These are phyloP conservation scores for Clathrospora elynae DNA, from an alignment of 2,329 filamentous ascomycete species.

Conservation along the genomic window DNA sequence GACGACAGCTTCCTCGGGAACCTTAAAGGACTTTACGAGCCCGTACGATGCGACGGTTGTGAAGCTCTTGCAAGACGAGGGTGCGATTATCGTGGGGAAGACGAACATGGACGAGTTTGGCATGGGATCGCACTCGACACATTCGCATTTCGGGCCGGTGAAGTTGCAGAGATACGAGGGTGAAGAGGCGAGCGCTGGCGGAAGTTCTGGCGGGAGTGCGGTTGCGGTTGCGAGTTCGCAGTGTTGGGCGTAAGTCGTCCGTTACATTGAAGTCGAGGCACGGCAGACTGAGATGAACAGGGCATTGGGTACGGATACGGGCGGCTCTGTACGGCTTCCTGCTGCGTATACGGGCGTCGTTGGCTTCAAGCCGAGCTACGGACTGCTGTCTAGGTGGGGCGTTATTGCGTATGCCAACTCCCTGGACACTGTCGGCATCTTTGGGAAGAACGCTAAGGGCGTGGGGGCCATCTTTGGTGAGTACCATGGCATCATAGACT, in stretches of 20 bases:
- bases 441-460: constrained; percentile 63
- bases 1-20: constrained; percentile 83
- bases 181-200: constrained; percentile 46
- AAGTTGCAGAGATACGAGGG: constrained; percentile 51
- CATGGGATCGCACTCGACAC: constrained; percentile 82
- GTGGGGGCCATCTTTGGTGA: constrained; percentile 52
- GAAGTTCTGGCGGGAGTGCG: constrained; percentile 90
- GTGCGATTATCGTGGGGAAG: constrained; percentile 72
- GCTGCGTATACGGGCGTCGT: constrained; percentile 83
- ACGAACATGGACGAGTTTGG: constrained; percentile 96
- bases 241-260: constrained; percentile 59
- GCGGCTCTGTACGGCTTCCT: constrained; percentile 83
- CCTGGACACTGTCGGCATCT: constrained; percentile 83
- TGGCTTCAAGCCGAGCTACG: constrained; percentile 92
- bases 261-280: background rate
- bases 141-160: constrained; percentile 71
- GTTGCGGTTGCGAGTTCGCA: constrained; percentile 73
- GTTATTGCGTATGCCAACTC: constrained; percentile 93
- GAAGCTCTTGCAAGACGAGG: constrained; percentile 65
- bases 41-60: constrained; percentile 86
- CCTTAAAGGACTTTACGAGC: constrained; percentile 69
- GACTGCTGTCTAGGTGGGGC: constrained; percentile 81
- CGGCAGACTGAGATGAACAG: constrained; percentile 40
- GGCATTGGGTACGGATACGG: constrained; percentile 91
- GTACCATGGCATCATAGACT: background rate